These are phyloP conservation scores for Candida sojae DNA, from an alignment of 1,139 yeast species.

Conservation along the genomic window DNA sequence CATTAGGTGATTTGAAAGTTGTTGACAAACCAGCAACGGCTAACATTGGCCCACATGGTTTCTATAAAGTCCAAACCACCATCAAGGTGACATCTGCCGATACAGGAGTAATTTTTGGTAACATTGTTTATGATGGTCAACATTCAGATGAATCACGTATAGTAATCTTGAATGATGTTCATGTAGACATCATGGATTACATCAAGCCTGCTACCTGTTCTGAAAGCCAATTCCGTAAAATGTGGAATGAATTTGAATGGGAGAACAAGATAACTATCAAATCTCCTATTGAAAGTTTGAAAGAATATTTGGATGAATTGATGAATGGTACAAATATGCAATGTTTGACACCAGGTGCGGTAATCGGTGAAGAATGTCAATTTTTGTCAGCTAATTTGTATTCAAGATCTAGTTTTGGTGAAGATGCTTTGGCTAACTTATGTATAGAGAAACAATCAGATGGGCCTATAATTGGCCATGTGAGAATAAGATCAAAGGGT, in stretches of 20 bases:
- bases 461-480: constrained; percentile 89
- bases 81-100: constrained; percentile 96
- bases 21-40: constrained; percentile 92
- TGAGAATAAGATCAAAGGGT: constrained; percentile 95
- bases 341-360: constrained; percentile 89
- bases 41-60: constrained; percentile 94
- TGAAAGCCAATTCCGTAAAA: constrained; percentile 87
- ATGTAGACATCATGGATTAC: constrained; percentile 96
- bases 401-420: constrained; percentile 93
- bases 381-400: constrained; percentile 93
- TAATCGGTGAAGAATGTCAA: constrained; percentile 83
- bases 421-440: constrained; percentile 94
- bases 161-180: constrained; percentile 92
- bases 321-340: constrained; percentile 90
- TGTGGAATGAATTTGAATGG: constrained; percentile 99
- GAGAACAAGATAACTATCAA: constrained; percentile 95
- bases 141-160: constrained; percentile 89
- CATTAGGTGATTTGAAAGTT: constrained; percentile 93
- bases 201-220: constrained; percentile 91
- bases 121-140: constrained; percentile 94
- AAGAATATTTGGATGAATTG: constrained; percentile 76
- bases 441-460: constrained; percentile 81
- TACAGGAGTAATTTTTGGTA: constrained; percentile 96
- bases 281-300: constrained; percentile 66
- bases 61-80: constrained; percentile 85